Evolutionary conservation across 768 basidiomycete species (phyloP), one percentile per base, ranked within the genome.

Genomic region (Amanita pseudoporphyria): DNA sequence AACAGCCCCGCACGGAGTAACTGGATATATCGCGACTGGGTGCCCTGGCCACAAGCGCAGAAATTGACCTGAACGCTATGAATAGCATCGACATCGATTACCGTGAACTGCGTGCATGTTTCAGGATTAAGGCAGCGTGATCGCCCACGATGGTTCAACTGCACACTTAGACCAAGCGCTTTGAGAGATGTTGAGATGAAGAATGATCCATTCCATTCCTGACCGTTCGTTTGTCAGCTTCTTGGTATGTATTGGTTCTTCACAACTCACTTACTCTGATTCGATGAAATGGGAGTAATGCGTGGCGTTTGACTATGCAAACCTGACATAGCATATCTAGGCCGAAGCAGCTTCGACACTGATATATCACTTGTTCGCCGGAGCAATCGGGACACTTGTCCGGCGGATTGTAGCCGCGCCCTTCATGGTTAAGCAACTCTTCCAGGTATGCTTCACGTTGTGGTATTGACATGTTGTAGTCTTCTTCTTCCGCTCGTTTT

Each of bases 21-120:
- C n/a, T n/a, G n/a, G n/a, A n/a, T n/a, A n/a, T n/a, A n/a, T 22
- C 36, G 37, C n/a, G 32, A 36, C n/a, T 52, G 33, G 14, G 9
- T 18, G n/a, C 45, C 36, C 1, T 32, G 40, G 28, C 44, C 33
- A 21, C 60, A 61, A 2, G 45, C 48, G 49, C 60, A 61, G 33
- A 52, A 61, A 18, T 54, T 51, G 14, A 61, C 19, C 0, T 30
- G 45, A 30, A 61, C 49, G 10, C 41, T 45, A 21, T 59, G 56
- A 21, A 61, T 42, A 1, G 47, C 40, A 44, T 54, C 52, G 14
- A 42, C 46, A 18, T 57, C 51, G 26, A 59, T 45, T 1, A 61
- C 45, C 1, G 52, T 21, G 40, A 60, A 54, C 21, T 53, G 42
- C n/a, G 47, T 33, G 28, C 12, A 40, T 16, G 7, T 26, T 42